phyloP scores from a whole-genome alignment of 257 asterid genomes.

The Euphrasia confusa region DNA sequence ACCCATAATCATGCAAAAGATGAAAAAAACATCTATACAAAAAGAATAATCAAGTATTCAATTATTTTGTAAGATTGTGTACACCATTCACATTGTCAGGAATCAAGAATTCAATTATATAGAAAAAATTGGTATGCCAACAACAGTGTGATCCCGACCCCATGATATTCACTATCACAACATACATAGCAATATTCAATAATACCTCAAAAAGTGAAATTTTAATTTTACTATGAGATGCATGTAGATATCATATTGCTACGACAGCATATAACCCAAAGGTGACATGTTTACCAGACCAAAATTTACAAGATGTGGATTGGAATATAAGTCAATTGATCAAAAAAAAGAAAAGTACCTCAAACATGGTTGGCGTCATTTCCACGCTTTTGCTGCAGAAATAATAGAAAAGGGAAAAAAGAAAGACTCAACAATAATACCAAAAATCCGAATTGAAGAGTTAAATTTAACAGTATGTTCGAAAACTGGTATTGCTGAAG shows the following conservation, averaged over 20 bases:
- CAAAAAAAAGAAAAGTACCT: constrained; percentile 33
- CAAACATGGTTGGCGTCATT: constrained; percentile 22
- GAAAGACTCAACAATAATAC: constrained; percentile 17
- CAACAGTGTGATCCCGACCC: too few species aligned
- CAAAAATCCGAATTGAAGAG: constrained; percentile 10
- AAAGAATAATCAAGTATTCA: too few species aligned
- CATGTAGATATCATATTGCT: constrained; percentile 13
- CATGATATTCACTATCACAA: neutral
- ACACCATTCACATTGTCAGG: too few species aligned
- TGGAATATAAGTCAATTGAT: constrained; percentile 1
- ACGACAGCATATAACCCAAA: constrained; percentile 11
- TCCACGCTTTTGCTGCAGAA: constrained; percentile 39
- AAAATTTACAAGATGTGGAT: neutral
- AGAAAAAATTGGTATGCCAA: too few species aligned
- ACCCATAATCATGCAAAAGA: too few species aligned
- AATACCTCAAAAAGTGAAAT: constrained; percentile 1
- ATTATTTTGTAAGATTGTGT: too few species aligned
- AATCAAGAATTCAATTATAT: too few species aligned
- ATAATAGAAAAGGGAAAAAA: constrained; percentile 16
- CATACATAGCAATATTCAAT: neutral
- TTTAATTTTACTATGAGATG: constrained; percentile 10
- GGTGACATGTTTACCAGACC: constrained; percentile 12
- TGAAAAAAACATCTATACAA: neutral
- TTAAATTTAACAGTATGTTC: neutral
- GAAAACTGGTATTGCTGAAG: neutral